These are phyloP conservation scores for Naganishia kalamii DNA, from an alignment of 768 basidiomycete genomes.

Conservation along the genomic window DNA sequence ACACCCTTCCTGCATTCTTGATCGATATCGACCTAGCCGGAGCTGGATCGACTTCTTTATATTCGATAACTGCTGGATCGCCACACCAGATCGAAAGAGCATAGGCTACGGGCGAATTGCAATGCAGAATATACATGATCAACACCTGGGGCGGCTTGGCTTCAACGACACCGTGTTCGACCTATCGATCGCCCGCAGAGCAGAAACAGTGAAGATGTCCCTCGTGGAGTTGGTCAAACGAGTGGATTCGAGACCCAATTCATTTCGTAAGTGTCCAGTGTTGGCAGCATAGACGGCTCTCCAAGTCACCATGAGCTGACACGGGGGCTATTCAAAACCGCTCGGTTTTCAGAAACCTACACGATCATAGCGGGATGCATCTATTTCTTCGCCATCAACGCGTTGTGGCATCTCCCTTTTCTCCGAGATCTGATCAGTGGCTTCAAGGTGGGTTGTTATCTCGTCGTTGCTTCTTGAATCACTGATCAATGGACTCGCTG, in stretches of 20 bases:
- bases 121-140: no score
- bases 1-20: no score
- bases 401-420: slow-evolving; percentile 44
- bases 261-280: slow-evolving; percentile 18
- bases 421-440: slow-evolving; percentile 41
- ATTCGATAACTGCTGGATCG: no score
- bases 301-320: no score
- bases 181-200: background rate
- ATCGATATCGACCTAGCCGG: no score
- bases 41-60: no score
- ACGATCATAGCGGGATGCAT: slow-evolving; percentile 44
- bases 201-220: background rate
- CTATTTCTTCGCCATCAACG: slow-evolving; percentile 39
- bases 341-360: slow-evolving; percentile 35
- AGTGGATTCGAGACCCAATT: slow-evolving; percentile 16
- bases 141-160: no score
- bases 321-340: background rate
- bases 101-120: no score
- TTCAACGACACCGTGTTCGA: background rate
- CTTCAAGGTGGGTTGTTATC: slow-evolving; percentile 37
- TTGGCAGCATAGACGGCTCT: background rate
- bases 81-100: no score
- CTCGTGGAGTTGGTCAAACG: slow-evolving; percentile 2
- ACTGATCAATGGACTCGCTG: background rate
- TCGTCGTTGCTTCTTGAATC: background rate